Evolutionary conservation across 2,329 filamentous ascomycete species (phyloP), one percentile per base, ranked within the genome.

Genomic region (Diaporthe citrichinensis): DNA sequence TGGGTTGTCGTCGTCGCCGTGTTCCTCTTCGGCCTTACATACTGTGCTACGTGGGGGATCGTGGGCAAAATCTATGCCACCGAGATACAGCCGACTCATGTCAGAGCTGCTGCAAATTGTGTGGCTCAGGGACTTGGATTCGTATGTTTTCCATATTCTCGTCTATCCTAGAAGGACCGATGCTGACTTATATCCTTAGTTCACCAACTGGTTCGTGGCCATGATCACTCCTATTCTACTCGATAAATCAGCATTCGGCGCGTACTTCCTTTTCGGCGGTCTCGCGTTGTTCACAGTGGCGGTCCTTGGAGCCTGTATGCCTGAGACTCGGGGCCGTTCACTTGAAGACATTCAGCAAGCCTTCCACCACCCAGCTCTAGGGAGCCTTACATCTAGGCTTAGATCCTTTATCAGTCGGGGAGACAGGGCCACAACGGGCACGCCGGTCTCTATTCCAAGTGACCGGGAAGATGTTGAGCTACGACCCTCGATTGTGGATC

Each of bases 31-130:
- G 85, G 86, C 0, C 80, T 89, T 12, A 82, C 84, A 0, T 90
- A 86, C 77, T 84, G 82, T 25, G 82, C 81, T 0, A 87, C 88
- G 0, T 92, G 90, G 89, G 90, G 84, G 0, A 87, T 92, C 20
- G 85, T 87, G 0, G 84, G 88, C 65, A 89, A 89, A 76, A 88
- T 92, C 9, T 92, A 91, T 74, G 86, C 88, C 0, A 86, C 86
- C 12, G 90, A 92, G 81, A 91, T 92, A 51, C 90, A 92, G 77
- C 89, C 89, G 0, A 84, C 85, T 4, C 83, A 86, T 53, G 91
- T 89, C 0, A 84, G 90, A 7, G 90, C 89, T 0, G 86, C 87
- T 0, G 90, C 89, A 5, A 90, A 87, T 17, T 88, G 86, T 73
- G 78, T 91, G 6, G 88, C 88, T 0, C 85, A 89, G 78, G 82